Conservation (phyloP, 345 rosid genomes). For the Eucalyptus virginea region DNA sequence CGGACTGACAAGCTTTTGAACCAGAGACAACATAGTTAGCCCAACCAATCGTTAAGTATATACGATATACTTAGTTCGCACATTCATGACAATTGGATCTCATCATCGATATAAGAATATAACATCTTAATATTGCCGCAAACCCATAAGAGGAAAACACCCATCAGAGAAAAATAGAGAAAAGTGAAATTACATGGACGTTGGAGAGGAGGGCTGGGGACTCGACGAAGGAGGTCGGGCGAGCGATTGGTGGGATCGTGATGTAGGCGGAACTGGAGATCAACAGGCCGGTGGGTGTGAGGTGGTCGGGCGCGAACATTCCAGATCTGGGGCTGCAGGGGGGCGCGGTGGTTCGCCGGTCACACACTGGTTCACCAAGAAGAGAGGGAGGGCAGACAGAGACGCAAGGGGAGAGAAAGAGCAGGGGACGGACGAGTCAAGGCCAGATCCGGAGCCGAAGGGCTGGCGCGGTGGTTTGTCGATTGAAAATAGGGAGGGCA, state of each 20-base stretch:
- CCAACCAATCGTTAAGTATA: no score
- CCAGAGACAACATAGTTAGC: no score
- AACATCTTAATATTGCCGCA: accelerated
- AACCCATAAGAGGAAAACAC: no score
- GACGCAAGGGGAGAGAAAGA: no score
- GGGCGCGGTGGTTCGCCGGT: accelerated
- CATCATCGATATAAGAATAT: no score
- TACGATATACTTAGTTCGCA: accelerated
- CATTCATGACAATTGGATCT: no score
- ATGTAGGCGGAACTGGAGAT: accelerated
- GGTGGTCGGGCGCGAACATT: accelerated
- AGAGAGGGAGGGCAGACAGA: no score
- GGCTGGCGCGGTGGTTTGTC: accelerated
- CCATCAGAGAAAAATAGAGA: no score
- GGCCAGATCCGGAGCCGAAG: accelerated
- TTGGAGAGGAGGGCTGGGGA: no score
- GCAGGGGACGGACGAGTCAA: accelerated
- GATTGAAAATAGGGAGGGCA: no score
- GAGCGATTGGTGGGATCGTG: accelerated
- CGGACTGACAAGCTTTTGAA: no score
- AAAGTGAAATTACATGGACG: accelerated
- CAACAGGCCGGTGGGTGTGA: no score
- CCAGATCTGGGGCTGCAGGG: accelerated
- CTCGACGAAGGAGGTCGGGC: accelerated
- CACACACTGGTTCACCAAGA: accelerated